These are phyloP conservation scores for Termitomyces sp. DNA, from an alignment of 768 basidiomycete genomes.

Conservation along the genomic window DNA sequence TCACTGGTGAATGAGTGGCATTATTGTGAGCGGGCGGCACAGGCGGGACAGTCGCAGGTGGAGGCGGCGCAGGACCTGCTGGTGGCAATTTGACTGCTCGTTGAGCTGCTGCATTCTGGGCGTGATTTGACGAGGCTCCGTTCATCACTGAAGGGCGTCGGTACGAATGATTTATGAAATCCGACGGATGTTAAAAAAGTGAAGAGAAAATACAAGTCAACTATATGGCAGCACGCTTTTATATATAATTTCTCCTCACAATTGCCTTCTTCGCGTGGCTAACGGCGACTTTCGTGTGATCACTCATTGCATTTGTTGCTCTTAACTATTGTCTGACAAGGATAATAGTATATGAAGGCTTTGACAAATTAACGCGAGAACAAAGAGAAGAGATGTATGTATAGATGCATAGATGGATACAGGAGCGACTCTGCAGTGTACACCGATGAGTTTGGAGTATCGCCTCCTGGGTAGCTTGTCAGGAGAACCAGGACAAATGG, in stretches of 20 bases:
- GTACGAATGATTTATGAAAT: constrained; percentile 9
- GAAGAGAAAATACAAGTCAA: constrained; percentile 8
- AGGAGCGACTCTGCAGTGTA: not conserved
- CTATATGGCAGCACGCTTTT: not conserved
- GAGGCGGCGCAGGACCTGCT: constrained; percentile 54
- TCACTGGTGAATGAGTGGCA: constrained; percentile 23
- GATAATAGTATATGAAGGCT: not conserved
- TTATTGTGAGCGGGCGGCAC: constrained; percentile 41
- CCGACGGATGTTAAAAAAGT: constrained; percentile 13
- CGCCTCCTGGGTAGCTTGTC: not conserved
- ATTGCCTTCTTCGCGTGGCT: constrained; percentile 1
- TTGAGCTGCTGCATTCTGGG: constrained; percentile 29
- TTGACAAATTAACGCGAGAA: not conserved
- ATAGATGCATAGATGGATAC: not conserved
- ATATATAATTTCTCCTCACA: not conserved
- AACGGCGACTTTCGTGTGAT: not conserved
- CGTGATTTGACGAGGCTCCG: constrained; percentile 30
- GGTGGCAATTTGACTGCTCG: constrained; percentile 48
- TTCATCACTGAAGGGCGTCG: constrained; percentile 35
- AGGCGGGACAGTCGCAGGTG: constrained; percentile 53
- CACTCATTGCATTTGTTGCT: not conserved
- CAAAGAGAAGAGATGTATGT: not conserved
- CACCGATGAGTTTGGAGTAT: not conserved
- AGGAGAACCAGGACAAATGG: not conserved
- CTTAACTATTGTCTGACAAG: not conserved